Evolutionary conservation across 306 rosid species (phyloP).

Genomic region (Pterocarpus macrocarpus): DNA sequence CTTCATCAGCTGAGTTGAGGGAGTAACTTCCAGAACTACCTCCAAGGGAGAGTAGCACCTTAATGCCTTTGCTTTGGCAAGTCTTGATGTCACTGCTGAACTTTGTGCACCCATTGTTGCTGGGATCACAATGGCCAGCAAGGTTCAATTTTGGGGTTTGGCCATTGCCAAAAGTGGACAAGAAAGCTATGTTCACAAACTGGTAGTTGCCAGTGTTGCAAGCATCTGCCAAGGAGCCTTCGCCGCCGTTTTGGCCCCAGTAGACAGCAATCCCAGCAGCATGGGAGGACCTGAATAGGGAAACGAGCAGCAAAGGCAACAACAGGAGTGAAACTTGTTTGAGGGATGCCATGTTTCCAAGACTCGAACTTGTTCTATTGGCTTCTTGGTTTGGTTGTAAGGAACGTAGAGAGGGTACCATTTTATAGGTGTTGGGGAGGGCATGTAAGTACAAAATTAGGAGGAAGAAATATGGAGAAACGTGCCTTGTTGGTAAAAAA

Average conservation of each 20-base stretch:
- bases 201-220: slow-evolving; percentile 65
- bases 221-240: slow-evolving; percentile 61
- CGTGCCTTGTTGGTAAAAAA: slow-evolving; percentile 25
- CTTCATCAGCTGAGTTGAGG: slow-evolving; percentile 57
- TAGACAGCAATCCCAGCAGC: slow-evolving; percentile 61
- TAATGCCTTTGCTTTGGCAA: slow-evolving; percentile 56
- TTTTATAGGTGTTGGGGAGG: not conserved
- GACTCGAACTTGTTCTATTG: not conserved
- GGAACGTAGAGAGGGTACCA: not conserved
- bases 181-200: slow-evolving; percentile 65
- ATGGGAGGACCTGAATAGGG: slow-evolving; percentile 28
- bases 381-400: not conserved
- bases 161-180: slow-evolving; percentile 57
- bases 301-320: slow-evolving; percentile 42
- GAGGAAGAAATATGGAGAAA: slow-evolving; percentile 30
- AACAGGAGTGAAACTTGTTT: slow-evolving; percentile 41
- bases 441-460: not conserved
- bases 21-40: slow-evolving; percentile 53
- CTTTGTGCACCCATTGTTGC: slow-evolving; percentile 41
- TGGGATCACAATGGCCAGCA: slow-evolving; percentile 57
- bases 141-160: slow-evolving; percentile 52
- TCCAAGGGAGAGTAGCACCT: slow-evolving; percentile 70
- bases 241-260: slow-evolving; percentile 62
- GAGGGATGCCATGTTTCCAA: slow-evolving; percentile 50
- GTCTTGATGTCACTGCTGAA: slow-evolving; percentile 45